These are phyloP conservation scores for Aspergillus baeticus DNA, from an alignment of 495 filamentous ascomycete genomes.

Conservation along the genomic window DNA sequence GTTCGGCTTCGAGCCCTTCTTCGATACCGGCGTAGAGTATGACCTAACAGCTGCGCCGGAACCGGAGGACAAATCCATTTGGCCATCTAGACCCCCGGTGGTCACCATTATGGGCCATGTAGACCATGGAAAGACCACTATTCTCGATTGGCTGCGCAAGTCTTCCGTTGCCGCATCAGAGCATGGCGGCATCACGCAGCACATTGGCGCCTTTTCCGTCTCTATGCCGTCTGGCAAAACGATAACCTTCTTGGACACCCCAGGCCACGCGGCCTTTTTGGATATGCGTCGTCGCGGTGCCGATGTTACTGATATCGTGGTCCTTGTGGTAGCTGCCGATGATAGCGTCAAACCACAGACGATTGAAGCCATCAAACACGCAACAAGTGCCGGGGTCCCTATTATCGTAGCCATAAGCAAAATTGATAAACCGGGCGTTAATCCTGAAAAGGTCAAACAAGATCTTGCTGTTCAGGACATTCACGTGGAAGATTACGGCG, in stretches of 20 bases:
- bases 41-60: slow-evolving; percentile 72
- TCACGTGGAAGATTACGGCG: slow-evolving; percentile 92
- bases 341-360: slow-evolving; percentile 98
- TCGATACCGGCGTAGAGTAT: slow-evolving; percentile 59
- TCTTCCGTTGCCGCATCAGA: slow-evolving; percentile 87
- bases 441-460: slow-evolving; percentile 78
- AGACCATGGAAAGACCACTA: slow-evolving; percentile 97
- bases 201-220: slow-evolving; percentile 98
- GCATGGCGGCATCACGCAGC: slow-evolving; percentile 97
- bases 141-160: slow-evolving; percentile 91
- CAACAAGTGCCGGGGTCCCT: slow-evolving; percentile 83
- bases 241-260: slow-evolving; percentile 97
- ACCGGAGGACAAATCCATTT: slow-evolving; percentile 64
- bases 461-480: slow-evolving; percentile 84
- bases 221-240: slow-evolving; percentile 77
- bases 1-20: slow-evolving; percentile 87
- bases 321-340: slow-evolving; percentile 94
- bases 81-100: slow-evolving; percentile 82
- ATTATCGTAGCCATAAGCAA: slow-evolving; percentile 99
- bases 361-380: slow-evolving; percentile 93
- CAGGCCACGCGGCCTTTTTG: slow-evolving; percentile 93
- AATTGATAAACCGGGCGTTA: slow-evolving; percentile 80
- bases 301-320: slow-evolving; percentile 93
- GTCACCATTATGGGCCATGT: slow-evolving; percentile 99
- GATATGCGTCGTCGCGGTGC: slow-evolving; percentile 95